Conservation (phyloP, 768 basidiomycete genomes). For the Calocera cornea region DNA sequence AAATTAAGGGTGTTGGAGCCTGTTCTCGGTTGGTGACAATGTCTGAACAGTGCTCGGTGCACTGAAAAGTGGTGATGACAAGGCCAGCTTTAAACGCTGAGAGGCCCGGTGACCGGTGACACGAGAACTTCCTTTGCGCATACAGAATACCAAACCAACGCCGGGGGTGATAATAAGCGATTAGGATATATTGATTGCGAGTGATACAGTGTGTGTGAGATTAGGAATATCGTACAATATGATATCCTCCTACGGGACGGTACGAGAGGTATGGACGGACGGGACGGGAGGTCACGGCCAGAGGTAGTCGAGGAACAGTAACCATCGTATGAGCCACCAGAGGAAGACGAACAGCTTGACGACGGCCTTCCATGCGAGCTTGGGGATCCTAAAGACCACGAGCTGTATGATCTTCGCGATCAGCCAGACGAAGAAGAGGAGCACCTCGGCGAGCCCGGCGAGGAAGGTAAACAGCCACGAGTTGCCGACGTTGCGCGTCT, state of each 20-base stretch:
- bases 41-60: too few species aligned
- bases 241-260: too few species aligned
- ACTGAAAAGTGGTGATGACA: too few species aligned
- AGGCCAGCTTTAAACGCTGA: too few species aligned
- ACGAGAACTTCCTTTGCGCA: too few species aligned
- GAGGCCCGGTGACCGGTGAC: too few species aligned
- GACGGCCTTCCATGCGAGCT: not conserved
- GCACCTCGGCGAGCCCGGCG: not conserved
- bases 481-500: not conserved
- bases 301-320: not conserved
- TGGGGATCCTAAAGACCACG: not conserved
- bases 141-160: too few species aligned
- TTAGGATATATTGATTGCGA: not conserved
- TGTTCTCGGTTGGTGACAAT: too few species aligned
- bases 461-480: not conserved
- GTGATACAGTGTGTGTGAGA: conserved; percentile 1
- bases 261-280: too few species aligned
- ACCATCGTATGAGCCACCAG: not conserved
- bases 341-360: not conserved
- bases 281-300: not conserved
- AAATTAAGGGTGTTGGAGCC: too few species aligned
- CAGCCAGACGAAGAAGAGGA: not conserved
- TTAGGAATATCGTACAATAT: not conserved
- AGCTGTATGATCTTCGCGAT: conserved; percentile 1
- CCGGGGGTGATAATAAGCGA: too few species aligned